Percentiles rank a stretch among this genome's conserved stretches.
These are phyloP conservation scores for Linum tenue DNA, from an alignment of 345 rosid genomes.

Conservation along the genomic window DNA sequence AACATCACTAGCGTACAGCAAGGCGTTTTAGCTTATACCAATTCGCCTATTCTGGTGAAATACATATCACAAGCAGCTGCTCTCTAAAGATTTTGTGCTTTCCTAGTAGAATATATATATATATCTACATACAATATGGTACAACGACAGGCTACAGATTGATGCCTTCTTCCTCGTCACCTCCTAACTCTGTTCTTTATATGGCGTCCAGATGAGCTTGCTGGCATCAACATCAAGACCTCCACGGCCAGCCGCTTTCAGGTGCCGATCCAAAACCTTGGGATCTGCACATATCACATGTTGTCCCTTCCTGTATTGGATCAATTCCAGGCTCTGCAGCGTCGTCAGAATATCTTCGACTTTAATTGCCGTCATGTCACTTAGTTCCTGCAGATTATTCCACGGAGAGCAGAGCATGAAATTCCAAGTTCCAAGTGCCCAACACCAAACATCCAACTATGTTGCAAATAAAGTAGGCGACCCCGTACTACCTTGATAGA, in stretches of 20 bases:
- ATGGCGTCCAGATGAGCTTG: constrained; percentile 98
- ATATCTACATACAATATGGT: not conserved
- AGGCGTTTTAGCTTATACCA: too few species aligned
- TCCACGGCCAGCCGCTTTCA: constrained; percentile 95
- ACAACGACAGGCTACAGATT: not conserved
- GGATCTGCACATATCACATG: constrained; percentile 98
- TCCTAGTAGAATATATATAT: not conserved
- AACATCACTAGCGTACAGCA: too few species aligned
- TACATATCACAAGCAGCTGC: too few species aligned
- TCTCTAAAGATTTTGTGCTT: not conserved
- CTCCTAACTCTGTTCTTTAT: constrained; percentile 67
- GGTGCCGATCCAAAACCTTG: constrained; percentile 89
- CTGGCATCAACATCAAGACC: constrained; percentile 95
- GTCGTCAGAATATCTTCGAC: constrained; percentile 92
- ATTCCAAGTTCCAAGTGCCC: not conserved
- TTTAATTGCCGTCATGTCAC: constrained; percentile 98
- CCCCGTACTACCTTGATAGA: constrained; percentile 68
- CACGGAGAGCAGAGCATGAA: not conserved
- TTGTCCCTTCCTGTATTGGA: constrained; percentile 98
- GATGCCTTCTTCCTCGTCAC: not conserved
- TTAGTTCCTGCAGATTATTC: constrained; percentile 55
- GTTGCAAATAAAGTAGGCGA: constrained; percentile 1
- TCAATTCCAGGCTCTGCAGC: constrained; percentile 89
- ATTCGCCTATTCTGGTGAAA: too few species aligned
- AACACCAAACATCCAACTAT: not conserved